Percentiles rank a stretch among this genome's conserved stretches.
These are phyloP conservation scores for Neonectria punicea DNA, from an alignment of 2,329 filamentous ascomycete genomes.

Conservation along the genomic window DNA sequence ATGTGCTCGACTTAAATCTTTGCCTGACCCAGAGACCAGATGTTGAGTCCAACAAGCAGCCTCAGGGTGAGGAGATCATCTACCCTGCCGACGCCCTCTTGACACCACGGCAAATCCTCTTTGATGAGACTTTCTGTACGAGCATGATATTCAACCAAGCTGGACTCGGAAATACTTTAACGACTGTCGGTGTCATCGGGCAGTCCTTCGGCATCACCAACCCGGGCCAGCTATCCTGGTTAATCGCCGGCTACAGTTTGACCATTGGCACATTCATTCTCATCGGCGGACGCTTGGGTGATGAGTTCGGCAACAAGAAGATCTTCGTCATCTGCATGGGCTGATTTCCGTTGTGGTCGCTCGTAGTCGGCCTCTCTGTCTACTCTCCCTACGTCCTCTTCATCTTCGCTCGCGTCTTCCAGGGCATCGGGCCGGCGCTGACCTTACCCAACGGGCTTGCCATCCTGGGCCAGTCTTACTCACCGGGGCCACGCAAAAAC, in stretches of 20 bases:
- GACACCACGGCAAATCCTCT: constrained; percentile 16
- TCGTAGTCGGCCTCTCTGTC: constrained; percentile 51
- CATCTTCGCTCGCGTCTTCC: constrained; percentile 59
- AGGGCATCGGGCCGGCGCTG: constrained; percentile 66
- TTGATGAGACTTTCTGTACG: constrained; percentile 23
- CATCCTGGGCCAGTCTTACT: constrained; percentile 64
- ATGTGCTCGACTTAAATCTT: no score
- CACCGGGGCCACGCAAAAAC: constrained; percentile 47
- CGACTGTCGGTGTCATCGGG: constrained; percentile 10
- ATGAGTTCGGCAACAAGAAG: constrained; percentile 62
- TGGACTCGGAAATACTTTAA: constrained; percentile 12
- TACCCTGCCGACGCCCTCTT: constrained; percentile 16
- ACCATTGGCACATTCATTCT: constrained; percentile 65
- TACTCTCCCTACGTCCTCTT: constrained; percentile 54
- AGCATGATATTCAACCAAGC: constrained; percentile 18
- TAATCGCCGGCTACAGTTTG: constrained; percentile 61
- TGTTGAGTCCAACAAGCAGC: constrained; percentile 2
- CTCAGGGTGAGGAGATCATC: not conserved
- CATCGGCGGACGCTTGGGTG: constrained; percentile 62
- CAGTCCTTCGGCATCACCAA: constrained; percentile 16
- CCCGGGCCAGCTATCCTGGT: constrained; percentile 15
- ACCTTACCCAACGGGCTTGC: constrained; percentile 67
- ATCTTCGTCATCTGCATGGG: constrained; percentile 61
- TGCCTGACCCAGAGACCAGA: not conserved
- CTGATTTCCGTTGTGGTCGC: constrained; percentile 61